phyloP scores from a whole-genome alignment of 768 basidiomycete species.

The Calvatia gigantea region DNA sequence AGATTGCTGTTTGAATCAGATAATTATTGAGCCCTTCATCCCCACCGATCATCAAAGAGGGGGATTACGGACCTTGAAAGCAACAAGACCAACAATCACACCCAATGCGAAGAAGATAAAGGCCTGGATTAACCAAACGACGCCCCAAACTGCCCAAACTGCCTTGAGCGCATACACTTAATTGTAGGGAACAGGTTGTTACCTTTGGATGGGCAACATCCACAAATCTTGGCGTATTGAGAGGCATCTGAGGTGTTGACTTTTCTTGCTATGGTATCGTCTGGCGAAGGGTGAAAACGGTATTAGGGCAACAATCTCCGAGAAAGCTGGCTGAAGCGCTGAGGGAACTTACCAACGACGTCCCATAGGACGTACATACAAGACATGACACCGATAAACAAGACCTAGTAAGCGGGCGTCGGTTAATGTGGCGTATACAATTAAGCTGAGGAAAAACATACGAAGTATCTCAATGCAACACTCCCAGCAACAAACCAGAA shows the following conservation, averaged over 20 bases:
- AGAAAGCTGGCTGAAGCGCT: background rate
- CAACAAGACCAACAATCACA: constrained; percentile 71
- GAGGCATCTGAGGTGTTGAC: constrained; percentile 87
- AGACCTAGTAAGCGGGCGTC: constrained; percentile 39
- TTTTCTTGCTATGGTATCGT: constrained; percentile 81
- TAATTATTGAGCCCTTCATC: background rate
- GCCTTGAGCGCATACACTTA: constrained; percentile 8
- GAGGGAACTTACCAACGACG: constrained; percentile 56
- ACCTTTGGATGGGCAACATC: constrained; percentile 84
- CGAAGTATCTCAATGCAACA: constrained; percentile 73
- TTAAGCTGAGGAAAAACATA: constrained; percentile 26
- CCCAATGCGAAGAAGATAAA: constrained; percentile 73
- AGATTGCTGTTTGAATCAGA: constrained; percentile 10
- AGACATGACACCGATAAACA: constrained; percentile 86
- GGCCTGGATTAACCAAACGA: constrained; percentile 80
- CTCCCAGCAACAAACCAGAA: constrained; percentile 84
- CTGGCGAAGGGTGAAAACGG: constrained; percentile 29
- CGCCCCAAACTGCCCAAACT: constrained; percentile 67
- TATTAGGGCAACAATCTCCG: background rate
- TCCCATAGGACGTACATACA: constrained; percentile 89
- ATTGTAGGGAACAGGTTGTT: constrained; percentile 2
- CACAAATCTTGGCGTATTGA: constrained; percentile 79
- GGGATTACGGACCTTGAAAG: constrained; percentile 70
- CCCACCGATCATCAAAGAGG: constrained; percentile 38
- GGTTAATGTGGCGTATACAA: background rate